Conservation (phyloP, 2,329 filamentous ascomycete genomes). For the Macrophomina phaseolina region DNA sequence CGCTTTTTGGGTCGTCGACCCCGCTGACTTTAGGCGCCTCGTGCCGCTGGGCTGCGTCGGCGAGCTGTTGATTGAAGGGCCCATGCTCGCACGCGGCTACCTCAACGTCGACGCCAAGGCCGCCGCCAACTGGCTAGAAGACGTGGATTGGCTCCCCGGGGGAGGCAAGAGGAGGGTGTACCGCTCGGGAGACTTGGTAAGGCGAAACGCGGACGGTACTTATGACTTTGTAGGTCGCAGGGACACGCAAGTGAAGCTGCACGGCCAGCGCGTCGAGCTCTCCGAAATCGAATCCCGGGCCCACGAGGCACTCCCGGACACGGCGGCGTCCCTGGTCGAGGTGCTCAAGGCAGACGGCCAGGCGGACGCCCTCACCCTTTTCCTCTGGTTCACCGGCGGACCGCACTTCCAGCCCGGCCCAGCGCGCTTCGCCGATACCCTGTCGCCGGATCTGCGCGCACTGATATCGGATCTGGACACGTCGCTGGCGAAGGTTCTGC, state of each 20-base stretch:
- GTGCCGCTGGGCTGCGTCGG: slow-evolving; percentile 44
- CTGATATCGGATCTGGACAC: background rate
- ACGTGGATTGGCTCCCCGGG: slow-evolving; percentile 37
- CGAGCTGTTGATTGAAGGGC: slow-evolving; percentile 66
- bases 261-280: slow-evolving; percentile 45
- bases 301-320: background rate
- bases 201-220: slow-evolving; percentile 34
- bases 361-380: background rate
- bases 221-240: slow-evolving; percentile 17
- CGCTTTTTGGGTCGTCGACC: slow-evolving; percentile 47
- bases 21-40: slow-evolving; percentile 40
- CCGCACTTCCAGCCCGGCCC: slow-evolving; percentile 6
- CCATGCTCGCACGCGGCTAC: slow-evolving; percentile 51
- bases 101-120: slow-evolving; percentile 29
- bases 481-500: slow-evolving; percentile 2
- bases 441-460: background rate
- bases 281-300: slow-evolving; percentile 41
- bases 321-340: background rate
- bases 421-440: background rate
- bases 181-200: slow-evolving; percentile 22
- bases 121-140: slow-evolving; percentile 39
- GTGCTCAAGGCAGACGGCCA: slow-evolving; percentile 2
- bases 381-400: slow-evolving; percentile 1
- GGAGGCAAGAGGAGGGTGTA: slow-evolving; percentile 29
- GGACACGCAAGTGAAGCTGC: slow-evolving; percentile 33